Evolutionary conservation across 441 rosid species (phyloP).

Genomic region (Theobroma grandiflorum): DNA sequence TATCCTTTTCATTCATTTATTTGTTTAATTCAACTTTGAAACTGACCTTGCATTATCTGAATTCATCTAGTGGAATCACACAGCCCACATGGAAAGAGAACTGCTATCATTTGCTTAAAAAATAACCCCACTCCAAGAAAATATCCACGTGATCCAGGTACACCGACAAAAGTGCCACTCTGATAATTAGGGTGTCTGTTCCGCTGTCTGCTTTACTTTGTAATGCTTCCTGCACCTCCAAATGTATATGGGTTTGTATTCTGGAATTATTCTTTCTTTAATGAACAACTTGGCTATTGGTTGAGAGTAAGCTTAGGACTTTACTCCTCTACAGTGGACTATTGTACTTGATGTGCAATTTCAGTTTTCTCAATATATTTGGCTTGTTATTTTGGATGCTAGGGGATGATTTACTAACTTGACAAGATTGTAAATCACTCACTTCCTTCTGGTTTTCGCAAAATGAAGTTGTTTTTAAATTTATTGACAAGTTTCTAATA

Average conservation of each 20-base stretch:
- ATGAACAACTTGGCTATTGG: background rate
- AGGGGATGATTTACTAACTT: background rate
- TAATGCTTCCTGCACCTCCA: conserved; percentile 21
- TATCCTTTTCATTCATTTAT: conserved; percentile 16
- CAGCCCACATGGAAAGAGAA: conserved; percentile 82
- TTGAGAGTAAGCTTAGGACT: background rate
- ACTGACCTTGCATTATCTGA: background rate
- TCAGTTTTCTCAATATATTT: conserved; percentile 1
- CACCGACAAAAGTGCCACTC: conserved; percentile 78
- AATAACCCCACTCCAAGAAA: conserved; percentile 65
- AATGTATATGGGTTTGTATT: background rate
- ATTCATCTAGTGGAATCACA: conserved; percentile 75
- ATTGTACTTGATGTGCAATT: background rate
- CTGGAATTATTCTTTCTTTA: background rate
- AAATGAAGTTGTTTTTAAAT: background rate
- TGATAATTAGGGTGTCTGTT: conserved; percentile 30
- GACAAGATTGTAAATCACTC: background rate
- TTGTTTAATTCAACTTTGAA: conserved; percentile 19
- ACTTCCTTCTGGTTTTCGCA: background rate
- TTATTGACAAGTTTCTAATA: background rate
- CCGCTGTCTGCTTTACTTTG: background rate
- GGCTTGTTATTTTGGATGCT: background rate
- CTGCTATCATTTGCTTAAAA: conserved; percentile 76
- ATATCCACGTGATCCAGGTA: conserved; percentile 88
- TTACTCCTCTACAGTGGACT: background rate